Percentiles rank a stretch among this genome's conserved stretches.
Conservation (phyloP, 2,329 filamentous ascomycete genomes). For the Westerdykella aurantiaca region DNA sequence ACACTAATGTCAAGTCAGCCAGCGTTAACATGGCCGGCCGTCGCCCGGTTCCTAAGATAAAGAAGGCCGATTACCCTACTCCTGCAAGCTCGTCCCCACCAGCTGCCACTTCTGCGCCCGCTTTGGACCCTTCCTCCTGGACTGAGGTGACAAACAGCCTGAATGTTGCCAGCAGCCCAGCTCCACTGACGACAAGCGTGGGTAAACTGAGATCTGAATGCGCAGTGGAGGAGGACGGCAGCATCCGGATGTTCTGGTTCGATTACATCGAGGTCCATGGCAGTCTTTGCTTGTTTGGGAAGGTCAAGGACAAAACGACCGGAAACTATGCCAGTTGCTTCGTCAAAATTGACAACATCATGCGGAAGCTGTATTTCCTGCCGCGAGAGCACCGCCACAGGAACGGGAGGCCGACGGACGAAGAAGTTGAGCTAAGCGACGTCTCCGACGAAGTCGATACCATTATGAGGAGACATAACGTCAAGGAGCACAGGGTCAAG, state of each 20-base stretch:
- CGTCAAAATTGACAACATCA: conserved; percentile 89
- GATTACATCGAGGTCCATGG: conserved; percentile 93
- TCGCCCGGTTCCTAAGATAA: conserved; percentile 65
- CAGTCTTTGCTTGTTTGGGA: conserved; percentile 88
- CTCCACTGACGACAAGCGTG: conserved; percentile 47
- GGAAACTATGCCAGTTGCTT: conserved; percentile 83
- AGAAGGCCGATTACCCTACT: conserved; percentile 63
- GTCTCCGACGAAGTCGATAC: conserved; percentile 85
- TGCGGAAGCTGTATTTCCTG: conserved; percentile 88
- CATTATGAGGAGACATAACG: conserved; percentile 80
- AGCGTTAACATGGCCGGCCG: conserved; percentile 83
- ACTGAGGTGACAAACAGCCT: conserved; percentile 79
- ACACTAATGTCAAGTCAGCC: conserved; percentile 54
- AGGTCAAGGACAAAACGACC: conserved; percentile 83
- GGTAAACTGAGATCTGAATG: conserved; percentile 80
- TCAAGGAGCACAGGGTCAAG: conserved; percentile 92
- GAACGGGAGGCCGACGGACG: conserved; percentile 62
- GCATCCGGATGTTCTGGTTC: conserved; percentile 90
- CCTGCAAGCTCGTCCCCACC: conserved; percentile 72
- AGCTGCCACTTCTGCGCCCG: conserved; percentile 50
- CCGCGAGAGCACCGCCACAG: conserved; percentile 62
- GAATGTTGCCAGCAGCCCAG: conserved; percentile 74
- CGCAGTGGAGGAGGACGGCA: conserved; percentile 90
- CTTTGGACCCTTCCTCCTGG: conserved; percentile 78
- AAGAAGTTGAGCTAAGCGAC: conserved; percentile 79